These are phyloP conservation scores for Penicillium sp. DNA, from an alignment of 2,329 filamentous ascomycete species.

Conservation along the genomic window DNA sequence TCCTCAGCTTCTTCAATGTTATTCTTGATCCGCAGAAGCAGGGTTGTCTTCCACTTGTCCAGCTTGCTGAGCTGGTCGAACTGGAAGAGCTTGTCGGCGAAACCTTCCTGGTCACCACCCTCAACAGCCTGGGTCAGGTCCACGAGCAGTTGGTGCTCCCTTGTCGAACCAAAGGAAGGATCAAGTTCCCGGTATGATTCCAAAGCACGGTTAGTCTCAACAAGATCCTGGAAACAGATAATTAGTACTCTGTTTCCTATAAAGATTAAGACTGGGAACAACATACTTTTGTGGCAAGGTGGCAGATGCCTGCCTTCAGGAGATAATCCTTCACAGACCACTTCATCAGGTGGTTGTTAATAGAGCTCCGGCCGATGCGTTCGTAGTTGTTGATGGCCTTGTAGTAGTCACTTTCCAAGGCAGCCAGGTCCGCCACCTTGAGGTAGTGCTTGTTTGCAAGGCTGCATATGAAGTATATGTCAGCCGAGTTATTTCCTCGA, in stretches of 20 bases:
- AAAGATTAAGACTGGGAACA: neutral
- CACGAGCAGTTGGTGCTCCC: conserved; percentile 70
- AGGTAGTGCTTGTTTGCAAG: conserved; percentile 89
- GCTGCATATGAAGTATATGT: conserved; percentile 35
- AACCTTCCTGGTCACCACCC: conserved; percentile 68
- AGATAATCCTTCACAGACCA: conserved; percentile 95
- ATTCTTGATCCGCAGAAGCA: conserved; percentile 74
- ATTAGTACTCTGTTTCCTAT: neutral
- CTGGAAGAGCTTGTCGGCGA: conserved; percentile 76
- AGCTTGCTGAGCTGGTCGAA: conserved; percentile 88
- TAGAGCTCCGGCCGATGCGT: conserved; percentile 65
- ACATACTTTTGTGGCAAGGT: conserved; percentile 56
- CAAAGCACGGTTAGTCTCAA: conserved; percentile 68
- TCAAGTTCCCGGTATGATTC: conserved; percentile 75
- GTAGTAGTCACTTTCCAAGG: conserved; percentile 73
- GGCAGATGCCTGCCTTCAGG: conserved; percentile 85
- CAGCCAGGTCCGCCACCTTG: conserved; percentile 81
- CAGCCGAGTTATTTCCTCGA: neutral
- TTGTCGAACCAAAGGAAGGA: conserved; percentile 63
- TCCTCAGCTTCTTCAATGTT: conserved; percentile 64
- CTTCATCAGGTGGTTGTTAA: conserved; percentile 85
- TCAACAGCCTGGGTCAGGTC: conserved; percentile 70
- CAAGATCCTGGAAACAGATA: conserved; percentile 50
- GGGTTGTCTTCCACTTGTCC: conserved; percentile 92
- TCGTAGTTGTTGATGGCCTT: conserved; percentile 76